Evolutionary conservation across 2,329 filamentous ascomycete species (phyloP).

Genomic region (Fusarium equiseti): DNA sequence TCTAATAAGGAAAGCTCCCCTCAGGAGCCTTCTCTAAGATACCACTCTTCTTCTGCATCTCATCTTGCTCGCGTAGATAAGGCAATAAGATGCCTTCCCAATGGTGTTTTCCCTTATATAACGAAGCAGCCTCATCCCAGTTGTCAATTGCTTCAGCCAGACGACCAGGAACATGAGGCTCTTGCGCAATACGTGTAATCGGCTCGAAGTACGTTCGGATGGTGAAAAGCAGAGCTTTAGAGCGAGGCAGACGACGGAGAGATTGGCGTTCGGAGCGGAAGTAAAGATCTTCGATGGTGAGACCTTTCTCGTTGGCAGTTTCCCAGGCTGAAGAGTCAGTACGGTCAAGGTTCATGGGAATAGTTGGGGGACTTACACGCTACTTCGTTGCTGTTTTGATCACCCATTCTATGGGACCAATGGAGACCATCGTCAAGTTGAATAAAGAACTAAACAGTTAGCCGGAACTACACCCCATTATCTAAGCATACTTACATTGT

Average conservation of each 20-base stretch:
- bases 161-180: slow-evolving; percentile 31
- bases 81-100: slow-evolving; percentile 33
- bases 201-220: slow-evolving; percentile 38
- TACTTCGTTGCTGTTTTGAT: slow-evolving; percentile 21
- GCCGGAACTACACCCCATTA: rapidly evolving
- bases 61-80: slow-evolving; percentile 28
- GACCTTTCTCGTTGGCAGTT: slow-evolving; percentile 17
- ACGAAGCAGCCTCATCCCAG: slow-evolving; percentile 30
- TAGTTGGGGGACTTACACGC: slow-evolving; percentile 23
- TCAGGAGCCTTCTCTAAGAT: slow-evolving; percentile 20
- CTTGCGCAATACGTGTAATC: slow-evolving; percentile 19
- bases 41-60: slow-evolving; percentile 14
- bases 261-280: slow-evolving; percentile 40
- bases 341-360: too few relatives aligned
- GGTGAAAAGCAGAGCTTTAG: slow-evolving; percentile 27
- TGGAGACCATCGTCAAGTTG: slow-evolving; percentile 39
- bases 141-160: slow-evolving; percentile 33
- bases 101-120: slow-evolving; percentile 36
- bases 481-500: slow-evolving; percentile 5
- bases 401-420: slow-evolving; percentile 39
- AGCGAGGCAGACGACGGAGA: slow-evolving; percentile 30
- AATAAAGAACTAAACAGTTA: slow-evolving; percentile 28
- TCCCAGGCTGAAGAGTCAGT: slow-evolving; percentile 31
- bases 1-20: slow-evolving; percentile 25
- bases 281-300: slow-evolving; percentile 30